phyloP scores from a whole-genome alignment of 805 yeast genomes.

The Blastobotrys terrestris region DNA sequence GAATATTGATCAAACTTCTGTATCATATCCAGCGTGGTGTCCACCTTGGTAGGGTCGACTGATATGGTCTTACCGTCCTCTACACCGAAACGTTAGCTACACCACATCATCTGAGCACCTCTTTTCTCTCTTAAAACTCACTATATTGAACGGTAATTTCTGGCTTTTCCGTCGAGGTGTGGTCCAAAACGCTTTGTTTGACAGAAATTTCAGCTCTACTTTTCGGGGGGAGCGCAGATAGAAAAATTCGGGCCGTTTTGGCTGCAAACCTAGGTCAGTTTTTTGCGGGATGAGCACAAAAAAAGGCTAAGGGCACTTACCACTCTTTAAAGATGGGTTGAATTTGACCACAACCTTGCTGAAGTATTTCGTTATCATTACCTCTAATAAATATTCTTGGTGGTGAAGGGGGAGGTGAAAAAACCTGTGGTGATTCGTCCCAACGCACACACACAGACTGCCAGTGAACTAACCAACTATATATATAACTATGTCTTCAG shows the following conservation, averaged over 20 bases:
- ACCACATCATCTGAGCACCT: too few species aligned
- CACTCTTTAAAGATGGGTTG: conserved; percentile 66
- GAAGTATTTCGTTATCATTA: conserved; percentile 88
- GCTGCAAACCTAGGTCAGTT: too few species aligned
- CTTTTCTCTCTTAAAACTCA: too few species aligned
- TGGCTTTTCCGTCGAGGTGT: conserved; percentile 43
- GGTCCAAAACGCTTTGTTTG: conserved; percentile 55
- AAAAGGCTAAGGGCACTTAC: too few species aligned
- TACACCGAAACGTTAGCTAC: conserved; percentile 11
- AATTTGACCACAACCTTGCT: conserved; percentile 68
- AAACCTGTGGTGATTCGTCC: neutral
- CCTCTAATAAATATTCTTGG: neutral
- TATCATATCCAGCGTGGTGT: conserved; percentile 54
- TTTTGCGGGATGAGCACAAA: too few species aligned
- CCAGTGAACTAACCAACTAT: too few species aligned
- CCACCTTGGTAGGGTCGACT: conserved; percentile 52
- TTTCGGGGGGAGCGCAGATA: conserved; percentile 74
- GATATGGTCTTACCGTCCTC: conserved; percentile 68
- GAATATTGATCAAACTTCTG: conserved; percentile 76
- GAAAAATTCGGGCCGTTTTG: conserved; percentile 70
- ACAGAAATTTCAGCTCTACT: conserved; percentile 56
- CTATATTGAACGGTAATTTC: conserved; percentile 66
- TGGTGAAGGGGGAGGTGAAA: neutral
- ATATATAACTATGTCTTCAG: conserved; percentile 5
- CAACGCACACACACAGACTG: too few species aligned